Evolutionary conservation across 495 filamentous ascomycete genomes (phyloP).

Genomic region (Diplogelasinospora grovesii): DNA sequence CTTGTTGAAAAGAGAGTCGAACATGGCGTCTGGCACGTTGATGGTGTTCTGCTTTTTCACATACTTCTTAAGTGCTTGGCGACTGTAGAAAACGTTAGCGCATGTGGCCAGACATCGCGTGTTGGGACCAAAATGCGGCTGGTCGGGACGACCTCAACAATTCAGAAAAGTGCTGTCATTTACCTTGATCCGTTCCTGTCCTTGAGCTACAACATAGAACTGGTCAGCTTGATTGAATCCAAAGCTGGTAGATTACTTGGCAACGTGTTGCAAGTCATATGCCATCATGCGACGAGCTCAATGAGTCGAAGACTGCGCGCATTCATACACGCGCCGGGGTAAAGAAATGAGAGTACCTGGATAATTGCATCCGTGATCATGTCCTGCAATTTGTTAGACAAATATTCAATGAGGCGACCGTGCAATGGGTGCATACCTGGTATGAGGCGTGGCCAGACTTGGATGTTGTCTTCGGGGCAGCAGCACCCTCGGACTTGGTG

Average conservation of each 20-base stretch:
- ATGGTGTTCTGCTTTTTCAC: slow-evolving; percentile 93
- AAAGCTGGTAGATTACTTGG: no score
- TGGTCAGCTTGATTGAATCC: slow-evolving; percentile 40
- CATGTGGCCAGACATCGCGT: no score
- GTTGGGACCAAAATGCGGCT: no score
- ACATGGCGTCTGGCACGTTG: slow-evolving; percentile 60
- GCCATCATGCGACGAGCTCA: no score
- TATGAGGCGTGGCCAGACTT: slow-evolving; percentile 49
- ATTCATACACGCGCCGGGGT: slow-evolving; percentile 24
- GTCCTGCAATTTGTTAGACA: slow-evolving; percentile 45
- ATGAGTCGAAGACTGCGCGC: slow-evolving; percentile 12
- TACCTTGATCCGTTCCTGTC: slow-evolving; percentile 61
- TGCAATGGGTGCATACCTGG: slow-evolving; percentile 43
- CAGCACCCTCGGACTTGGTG: slow-evolving; percentile 26
- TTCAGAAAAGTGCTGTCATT: slow-evolving; percentile 20
- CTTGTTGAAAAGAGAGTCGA: slow-evolving; percentile 90
- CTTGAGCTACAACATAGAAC: slow-evolving; percentile 48
- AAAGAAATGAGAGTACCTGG: slow-evolving; percentile 44
- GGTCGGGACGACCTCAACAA: no score
- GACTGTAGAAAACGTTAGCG: no score
- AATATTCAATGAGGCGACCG: slow-evolving; percentile 12
- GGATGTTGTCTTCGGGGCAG: slow-evolving; percentile 43
- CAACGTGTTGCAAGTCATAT: no score
- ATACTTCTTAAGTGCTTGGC: slow-evolving; percentile 97
- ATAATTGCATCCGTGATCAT: slow-evolving; percentile 66